Evolutionary conservation across 2,329 filamentous ascomycete genomes (phyloP).

Genomic region (Penicillium rolfsii): DNA sequence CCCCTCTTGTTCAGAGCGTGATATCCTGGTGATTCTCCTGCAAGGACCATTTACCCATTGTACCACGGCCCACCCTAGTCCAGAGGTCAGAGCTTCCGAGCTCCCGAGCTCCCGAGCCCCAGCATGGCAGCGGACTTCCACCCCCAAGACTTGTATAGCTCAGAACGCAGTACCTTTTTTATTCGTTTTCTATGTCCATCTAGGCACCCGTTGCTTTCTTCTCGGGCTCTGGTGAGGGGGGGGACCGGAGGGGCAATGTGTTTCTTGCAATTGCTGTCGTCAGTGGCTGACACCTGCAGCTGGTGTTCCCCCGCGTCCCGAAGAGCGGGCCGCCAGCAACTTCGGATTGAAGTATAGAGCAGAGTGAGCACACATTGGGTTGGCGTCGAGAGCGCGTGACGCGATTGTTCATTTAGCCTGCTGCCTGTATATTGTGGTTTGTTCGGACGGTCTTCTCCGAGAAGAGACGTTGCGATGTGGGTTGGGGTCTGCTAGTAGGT

Average conservation of each 20-base stretch:
- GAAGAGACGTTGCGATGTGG: neutral
- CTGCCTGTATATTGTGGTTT: neutral
- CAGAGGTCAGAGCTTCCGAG: too few species aligned
- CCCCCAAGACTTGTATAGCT: neutral
- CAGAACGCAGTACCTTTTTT: neutral
- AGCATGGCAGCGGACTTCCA: neutral
- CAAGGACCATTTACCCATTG: neutral
- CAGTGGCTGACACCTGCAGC: conserved; percentile 13
- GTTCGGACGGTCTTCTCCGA: neutral
- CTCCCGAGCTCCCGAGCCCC: neutral
- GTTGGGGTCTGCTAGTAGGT: neutral
- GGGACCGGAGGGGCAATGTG: neutral
- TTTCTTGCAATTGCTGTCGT: conserved; percentile 5
- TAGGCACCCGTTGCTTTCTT: too few species aligned
- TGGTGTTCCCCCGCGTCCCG: neutral
- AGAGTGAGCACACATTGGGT: neutral
- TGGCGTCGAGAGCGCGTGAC: neutral
- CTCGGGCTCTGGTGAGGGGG: neutral
- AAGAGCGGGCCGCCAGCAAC: neutral
- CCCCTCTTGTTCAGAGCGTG: neutral
- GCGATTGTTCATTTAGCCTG: neutral
- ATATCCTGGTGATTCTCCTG: neutral
- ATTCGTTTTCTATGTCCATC: neutral
- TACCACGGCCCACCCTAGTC: neutral
- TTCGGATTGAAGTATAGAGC: conserved; percentile 3